Evolutionary conservation across 1,284 basidiomycete genomes (phyloP), one percentile per base, ranked within the genome.

Genomic region (Ustilago trichophora): DNA sequence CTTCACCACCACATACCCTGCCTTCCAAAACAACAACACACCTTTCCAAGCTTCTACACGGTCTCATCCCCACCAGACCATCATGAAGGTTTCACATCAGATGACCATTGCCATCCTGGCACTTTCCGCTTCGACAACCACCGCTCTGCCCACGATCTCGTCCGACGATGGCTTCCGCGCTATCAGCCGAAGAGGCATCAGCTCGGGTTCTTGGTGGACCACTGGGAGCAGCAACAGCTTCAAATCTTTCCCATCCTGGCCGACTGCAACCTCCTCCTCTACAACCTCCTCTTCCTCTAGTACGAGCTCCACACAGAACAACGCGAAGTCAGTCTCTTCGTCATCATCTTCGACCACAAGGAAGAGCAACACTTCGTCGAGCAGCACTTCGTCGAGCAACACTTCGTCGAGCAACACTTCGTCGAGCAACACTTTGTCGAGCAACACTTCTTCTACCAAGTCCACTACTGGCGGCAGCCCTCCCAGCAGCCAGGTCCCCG

Each of bases 31-130:
- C n/a, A n/a, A n/a, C n/a, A n/a, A n/a, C n/a, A n/a, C n/a, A n/a
- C n/a, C n/a, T n/a, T n/a, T n/a, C n/a, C n/a, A n/a, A n/a, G n/a
- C n/a, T n/a, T n/a, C n/a, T n/a, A n/a, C n/a, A n/a, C n/a, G n/a
- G n/a, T n/a, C n/a, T n/a, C n/a, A n/a, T n/a, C n/a, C n/a, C n/a
- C n/a, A n/a, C n/a, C 27, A 38, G 19, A 3, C 27, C 6, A 13
- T 3, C 16, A 59, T 59, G 56, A 52, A 42, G 25, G 25, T 52
- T 25, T 47, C 26, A 10, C 27, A 33, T 15, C 44, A 46, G 3
- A 41, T 59, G 56, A 42, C 43, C 6, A 15, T 59, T 11, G 56
- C 49, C 48, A 34, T 59, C 12, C 21, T 59, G 56, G 48, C 38
- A 10, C 37, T 52, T 13, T 41, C 49, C 9, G 40, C 44, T 6